phyloP scores from a whole-genome alignment of 495 filamentous ascomycete genomes.

The Hypoxylon trugodes region DNA sequence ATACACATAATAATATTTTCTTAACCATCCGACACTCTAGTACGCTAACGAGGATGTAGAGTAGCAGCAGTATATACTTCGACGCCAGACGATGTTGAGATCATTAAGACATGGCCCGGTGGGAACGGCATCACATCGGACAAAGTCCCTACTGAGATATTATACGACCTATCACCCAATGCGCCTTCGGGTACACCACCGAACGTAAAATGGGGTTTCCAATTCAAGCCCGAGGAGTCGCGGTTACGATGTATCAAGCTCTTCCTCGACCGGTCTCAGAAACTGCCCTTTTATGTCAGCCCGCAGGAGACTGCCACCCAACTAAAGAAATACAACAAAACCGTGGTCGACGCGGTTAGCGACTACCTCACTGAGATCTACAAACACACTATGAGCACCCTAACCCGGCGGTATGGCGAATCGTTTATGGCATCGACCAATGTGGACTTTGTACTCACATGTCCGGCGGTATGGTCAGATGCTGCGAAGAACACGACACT shows the following conservation, averaged over 20 bases:
- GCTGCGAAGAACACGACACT: slow-evolving; percentile 73
- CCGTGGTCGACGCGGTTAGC: slow-evolving; percentile 66
- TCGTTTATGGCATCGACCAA: slow-evolving; percentile 68
- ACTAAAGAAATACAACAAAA: slow-evolving; percentile 69
- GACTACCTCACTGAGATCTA: slow-evolving; percentile 77
- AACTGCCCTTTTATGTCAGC: slow-evolving; percentile 78
- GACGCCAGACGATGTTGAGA: slow-evolving; percentile 78
- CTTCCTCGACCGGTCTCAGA: slow-evolving; percentile 79
- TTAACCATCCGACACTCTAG: neutral
- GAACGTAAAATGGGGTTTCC: slow-evolving; percentile 75
- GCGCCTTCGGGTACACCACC: slow-evolving; percentile 46
- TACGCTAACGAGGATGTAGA: slow-evolving; percentile 47
- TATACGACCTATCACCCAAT: slow-evolving; percentile 57
- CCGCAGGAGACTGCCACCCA: slow-evolving; percentile 77
- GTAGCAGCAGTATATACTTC: slow-evolving; percentile 79
- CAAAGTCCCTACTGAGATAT: slow-evolving; percentile 71
- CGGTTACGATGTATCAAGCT: slow-evolving; percentile 81
- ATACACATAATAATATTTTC: neutral
- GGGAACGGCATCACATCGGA: slow-evolving; percentile 76
- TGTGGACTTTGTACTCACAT: slow-evolving; percentile 75
- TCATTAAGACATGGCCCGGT: slow-evolving; percentile 84
- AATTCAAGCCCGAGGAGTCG: slow-evolving; percentile 77
- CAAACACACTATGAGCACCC: slow-evolving; percentile 76
- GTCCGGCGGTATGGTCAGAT: slow-evolving; percentile 84
- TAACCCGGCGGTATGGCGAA: slow-evolving; percentile 69